Base-by-base conservation (phyloP, 257 asterid species). In the Oldenlandia corymbosa region DNA sequence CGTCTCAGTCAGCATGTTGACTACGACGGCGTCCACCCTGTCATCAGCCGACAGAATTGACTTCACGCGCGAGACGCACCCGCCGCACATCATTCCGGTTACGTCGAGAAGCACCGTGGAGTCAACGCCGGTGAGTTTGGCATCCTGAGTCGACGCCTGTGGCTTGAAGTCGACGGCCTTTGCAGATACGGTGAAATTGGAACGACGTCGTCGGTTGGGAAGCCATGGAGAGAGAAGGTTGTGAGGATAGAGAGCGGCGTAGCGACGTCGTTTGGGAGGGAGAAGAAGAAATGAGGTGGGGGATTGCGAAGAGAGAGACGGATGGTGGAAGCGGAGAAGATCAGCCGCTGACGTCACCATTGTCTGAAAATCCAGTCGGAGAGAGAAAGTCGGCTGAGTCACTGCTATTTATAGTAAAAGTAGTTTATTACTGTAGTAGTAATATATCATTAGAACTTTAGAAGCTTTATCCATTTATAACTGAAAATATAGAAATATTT, bases 61-160 rank as follows among this genome's bases (percentile, higher is more conserved):
- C 83, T 91, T 88, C 62, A 91, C 90, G 54, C 95, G 97, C 23
- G 95, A 79, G 20, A 77, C 98, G 58, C 98, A 86, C 75, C 93
- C 96, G 73, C 98, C 98, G 75, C 98, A 91, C 98, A 91, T 91
- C 97, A 91, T 91, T 45, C 98, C 98, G 7, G 88, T 76, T 3
- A 91, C 97, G 23, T 91, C 96, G 9, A 91, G 86, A 5, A 91
- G 71, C 5, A 89, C 80, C 0, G 85, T 84, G 2, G 86, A 60
- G 42, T 14, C 79, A 27, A 73, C 61, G 60, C 42, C 85, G 66
- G 28, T 4, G 48, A 76, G 73, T 30, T 16, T 7, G 31, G 23
- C 41, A n/a, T 24, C 17, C 13, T 61, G 62, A 34, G 71, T 30
- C n/a, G 72, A 13, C 47, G 79, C n/a, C n/a, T n/a, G 63, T 10